Evolutionary conservation across 331 rosid genomes (phyloP).

Genomic region (Spiraea crenata): DNA sequence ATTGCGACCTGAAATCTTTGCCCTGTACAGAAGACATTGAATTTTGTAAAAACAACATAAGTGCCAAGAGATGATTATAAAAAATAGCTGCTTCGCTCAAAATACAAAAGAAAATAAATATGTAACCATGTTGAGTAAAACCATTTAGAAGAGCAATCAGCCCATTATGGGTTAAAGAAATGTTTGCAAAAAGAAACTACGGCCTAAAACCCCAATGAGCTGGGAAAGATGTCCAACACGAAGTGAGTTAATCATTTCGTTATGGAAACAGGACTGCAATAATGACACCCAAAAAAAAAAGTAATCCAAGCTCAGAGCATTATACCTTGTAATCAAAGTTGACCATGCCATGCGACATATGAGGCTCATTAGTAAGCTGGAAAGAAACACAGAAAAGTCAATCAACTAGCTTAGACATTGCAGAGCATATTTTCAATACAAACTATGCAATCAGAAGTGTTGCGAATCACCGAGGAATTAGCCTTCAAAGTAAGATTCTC

Average conservation of each 20-base stretch:
- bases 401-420: slow-evolving; percentile 1
- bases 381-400: slow-evolving; percentile 17
- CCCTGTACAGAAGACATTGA: slow-evolving; percentile 54
- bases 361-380: slow-evolving; percentile 93
- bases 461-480: slow-evolving; percentile 75
- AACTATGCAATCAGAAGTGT: neutral
- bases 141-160: neutral
- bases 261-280: neutral
- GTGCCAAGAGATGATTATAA: neutral
- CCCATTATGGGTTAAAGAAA: neutral
- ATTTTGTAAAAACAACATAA: neutral
- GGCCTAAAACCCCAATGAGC: neutral
- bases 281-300: neutral
- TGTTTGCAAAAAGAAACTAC: neutral
- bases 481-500: slow-evolving; percentile 83
- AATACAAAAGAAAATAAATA: neutral
- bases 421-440: neutral
- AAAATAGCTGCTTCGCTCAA: neutral
- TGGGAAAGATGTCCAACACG: neutral
- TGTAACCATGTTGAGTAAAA: neutral
- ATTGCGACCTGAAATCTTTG: slow-evolving; percentile 73
- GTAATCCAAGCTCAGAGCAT: neutral
- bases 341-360: slow-evolving; percentile 92
- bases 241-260: neutral
- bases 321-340: slow-evolving; percentile 91